Percentiles rank a stretch among this genome's conserved stretches.
phyloP scores from a whole-genome alignment of 495 filamentous ascomycete genomes.

The Friedmanniomyces simplex region DNA sequence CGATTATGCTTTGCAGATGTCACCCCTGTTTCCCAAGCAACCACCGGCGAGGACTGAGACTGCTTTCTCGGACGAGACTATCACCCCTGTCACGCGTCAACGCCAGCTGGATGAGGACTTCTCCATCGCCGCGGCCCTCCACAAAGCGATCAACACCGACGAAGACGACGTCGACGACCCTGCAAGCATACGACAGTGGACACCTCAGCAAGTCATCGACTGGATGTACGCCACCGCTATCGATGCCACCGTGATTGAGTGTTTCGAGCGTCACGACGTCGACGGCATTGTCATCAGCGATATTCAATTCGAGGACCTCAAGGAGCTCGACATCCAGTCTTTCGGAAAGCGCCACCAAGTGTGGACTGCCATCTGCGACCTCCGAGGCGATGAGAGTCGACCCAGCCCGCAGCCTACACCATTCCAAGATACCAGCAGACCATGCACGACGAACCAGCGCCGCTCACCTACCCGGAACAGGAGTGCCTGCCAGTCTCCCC shows the following conservation, averaged over 20 bases:
- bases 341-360: constrained; percentile 82
- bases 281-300: constrained; percentile 71
- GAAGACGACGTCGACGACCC: constrained; percentile 41
- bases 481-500: constrained; percentile 21
- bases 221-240: constrained; percentile 70
- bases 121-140: constrained; percentile 9
- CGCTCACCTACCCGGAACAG: constrained; percentile 20
- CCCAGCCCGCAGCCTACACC: constrained; percentile 38
- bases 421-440: constrained; percentile 32
- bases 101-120: constrained; percentile 1
- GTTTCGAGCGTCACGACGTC: constrained; percentile 85
- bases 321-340: constrained; percentile 83
- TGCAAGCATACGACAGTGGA: constrained; percentile 47
- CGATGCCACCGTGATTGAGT: constrained; percentile 63
- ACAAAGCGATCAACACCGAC: constrained; percentile 4
- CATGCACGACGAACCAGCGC: constrained; percentile 23
- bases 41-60: constrained; percentile 25
- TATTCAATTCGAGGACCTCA: constrained; percentile 85
- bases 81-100: constrained; percentile 16
- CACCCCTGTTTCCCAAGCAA: constrained; percentile 43
- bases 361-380: constrained; percentile 70
- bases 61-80: constrained; percentile 19
- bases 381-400: constrained; percentile 41
- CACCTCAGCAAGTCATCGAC: constrained; percentile 60
- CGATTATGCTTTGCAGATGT: constrained; percentile 48